Evolutionary conservation across 768 basidiomycete species (phyloP).

Genomic region (Tylopilus felleus): DNA sequence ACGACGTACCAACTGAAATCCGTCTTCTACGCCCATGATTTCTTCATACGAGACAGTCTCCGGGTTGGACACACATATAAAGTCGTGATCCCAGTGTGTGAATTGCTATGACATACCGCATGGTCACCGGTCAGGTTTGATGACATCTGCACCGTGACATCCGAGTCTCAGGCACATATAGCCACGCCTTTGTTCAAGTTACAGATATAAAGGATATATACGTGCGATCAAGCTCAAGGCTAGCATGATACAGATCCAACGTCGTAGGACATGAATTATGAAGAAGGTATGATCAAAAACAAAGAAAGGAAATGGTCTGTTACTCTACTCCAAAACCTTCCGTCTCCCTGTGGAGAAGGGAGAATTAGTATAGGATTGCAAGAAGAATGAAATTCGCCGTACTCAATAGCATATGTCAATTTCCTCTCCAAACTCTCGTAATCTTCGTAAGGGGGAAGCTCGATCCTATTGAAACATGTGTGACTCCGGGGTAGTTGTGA

Average conservation of each 20-base stretch:
- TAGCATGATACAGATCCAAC: conserved; percentile 17
- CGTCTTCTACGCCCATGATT: conserved; percentile 60
- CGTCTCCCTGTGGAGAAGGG: conserved; percentile 56
- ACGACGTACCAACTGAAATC: conserved; percentile 54
- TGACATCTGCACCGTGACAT: no score
- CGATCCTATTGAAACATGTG: conserved; percentile 90
- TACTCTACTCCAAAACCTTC: conserved; percentile 73
- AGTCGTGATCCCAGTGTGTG: not conserved
- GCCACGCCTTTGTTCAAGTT: no score
- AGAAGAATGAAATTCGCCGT: conserved; percentile 27
- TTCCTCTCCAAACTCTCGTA: conserved; percentile 86
- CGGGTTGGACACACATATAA: not conserved
- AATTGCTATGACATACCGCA: not conserved
- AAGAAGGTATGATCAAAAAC: conserved; percentile 4
- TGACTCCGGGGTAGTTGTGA: conserved; percentile 85
- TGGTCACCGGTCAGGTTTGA: no score
- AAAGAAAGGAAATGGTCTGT: conserved; percentile 4
- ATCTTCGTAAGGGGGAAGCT: conserved; percentile 86
- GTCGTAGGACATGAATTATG: not conserved
- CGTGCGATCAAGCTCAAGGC: not conserved
- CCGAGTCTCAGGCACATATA: no score
- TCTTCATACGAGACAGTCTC: not conserved
- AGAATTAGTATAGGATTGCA: conserved; percentile 5
- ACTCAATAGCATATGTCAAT: conserved; percentile 82
- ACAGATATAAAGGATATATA: not conserved